Evolutionary conservation across 768 basidiomycete species (phyloP).

Genomic region (Lyophyllum atratum): DNA sequence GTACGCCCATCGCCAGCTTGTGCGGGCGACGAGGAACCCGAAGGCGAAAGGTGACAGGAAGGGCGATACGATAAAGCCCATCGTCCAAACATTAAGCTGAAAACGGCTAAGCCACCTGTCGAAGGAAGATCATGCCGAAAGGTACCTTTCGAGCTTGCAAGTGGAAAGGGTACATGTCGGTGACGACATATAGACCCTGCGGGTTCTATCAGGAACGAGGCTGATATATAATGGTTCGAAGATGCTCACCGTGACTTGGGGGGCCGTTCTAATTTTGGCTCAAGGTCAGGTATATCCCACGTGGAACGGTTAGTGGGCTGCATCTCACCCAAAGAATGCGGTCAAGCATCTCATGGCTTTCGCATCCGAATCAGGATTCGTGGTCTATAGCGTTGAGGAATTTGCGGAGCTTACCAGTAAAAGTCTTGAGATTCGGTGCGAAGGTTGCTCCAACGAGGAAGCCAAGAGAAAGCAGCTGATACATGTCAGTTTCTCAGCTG

Average conservation of each 20-base stretch:
- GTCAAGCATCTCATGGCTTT: conserved; percentile 60
- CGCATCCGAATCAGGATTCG: neutral
- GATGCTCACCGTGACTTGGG: conserved; percentile 58
- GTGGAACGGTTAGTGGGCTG: neutral
- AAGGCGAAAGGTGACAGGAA: conserved; percentile 66
- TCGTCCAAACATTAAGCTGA: conserved; percentile 57
- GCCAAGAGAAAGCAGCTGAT: conserved; percentile 53
- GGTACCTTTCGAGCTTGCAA: conserved; percentile 63
- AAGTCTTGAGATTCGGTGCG: conserved; percentile 51
- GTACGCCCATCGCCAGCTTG: conserved; percentile 65
- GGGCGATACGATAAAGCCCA: conserved; percentile 62
- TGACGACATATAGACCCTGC: conserved; percentile 61
- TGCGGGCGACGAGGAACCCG: conserved; percentile 64
- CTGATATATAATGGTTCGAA: conserved; percentile 2
- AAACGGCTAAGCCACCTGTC: neutral
- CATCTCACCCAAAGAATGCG: conserved; percentile 52
- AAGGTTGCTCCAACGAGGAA: conserved; percentile 62
- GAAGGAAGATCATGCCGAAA: neutral
- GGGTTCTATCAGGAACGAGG: neutral
- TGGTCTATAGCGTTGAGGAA: neutral
- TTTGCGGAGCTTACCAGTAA: conserved; percentile 39
- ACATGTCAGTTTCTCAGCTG: neutral
- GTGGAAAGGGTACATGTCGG: conserved; percentile 70
- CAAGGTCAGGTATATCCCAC: neutral
- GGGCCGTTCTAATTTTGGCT: conserved; percentile 21